A percentile compares a stretch with the other conserved stretches of the same genome.
phyloP scores from a whole-genome alignment of 495 filamentous ascomycete species.

The Monascus purpureus region DNA sequence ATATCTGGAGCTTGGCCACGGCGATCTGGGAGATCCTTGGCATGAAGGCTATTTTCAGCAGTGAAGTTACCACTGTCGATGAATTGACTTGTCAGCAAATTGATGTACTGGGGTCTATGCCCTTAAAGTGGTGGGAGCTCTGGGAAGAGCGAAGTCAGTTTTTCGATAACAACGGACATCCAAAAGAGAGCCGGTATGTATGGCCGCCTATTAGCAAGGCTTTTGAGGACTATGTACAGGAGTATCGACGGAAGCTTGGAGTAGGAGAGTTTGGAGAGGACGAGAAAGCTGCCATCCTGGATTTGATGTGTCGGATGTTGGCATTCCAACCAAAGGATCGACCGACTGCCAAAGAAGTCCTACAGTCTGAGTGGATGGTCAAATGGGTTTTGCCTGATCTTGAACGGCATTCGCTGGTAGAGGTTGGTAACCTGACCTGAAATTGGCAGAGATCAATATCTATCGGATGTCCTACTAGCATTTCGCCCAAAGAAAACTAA shows the following conservation, averaged over 20 bases:
- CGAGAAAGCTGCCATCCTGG: constrained; percentile 14
- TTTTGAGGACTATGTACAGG: constrained; percentile 17
- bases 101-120: constrained; percentile 19
- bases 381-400: constrained; percentile 16
- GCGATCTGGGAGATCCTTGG: constrained; percentile 24
- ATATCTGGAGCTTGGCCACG: constrained; percentile 24
- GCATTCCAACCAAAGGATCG: constrained; percentile 10
- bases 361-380: constrained; percentile 17
- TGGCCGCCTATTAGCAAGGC: constrained; percentile 14
- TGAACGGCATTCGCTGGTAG: no score
- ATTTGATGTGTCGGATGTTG: constrained; percentile 17
- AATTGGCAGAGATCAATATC: no score
- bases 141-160: constrained; percentile 14
- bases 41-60: constrained; percentile 21
- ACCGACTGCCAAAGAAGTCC: constrained; percentile 9
- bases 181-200: constrained; percentile 7
- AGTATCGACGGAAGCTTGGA: constrained; percentile 10
- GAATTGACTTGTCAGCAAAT: constrained; percentile 14
- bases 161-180: constrained; percentile 12
- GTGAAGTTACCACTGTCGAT: constrained; percentile 11
- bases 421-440: no score
- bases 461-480: no score
- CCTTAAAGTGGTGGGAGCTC: constrained; percentile 15
- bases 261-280: constrained; percentile 6
- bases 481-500: no score